These are phyloP conservation scores for Sporothrix brasiliensis DNA, from an alignment of 2,329 filamentous ascomycete species.

Conservation along the genomic window DNA sequence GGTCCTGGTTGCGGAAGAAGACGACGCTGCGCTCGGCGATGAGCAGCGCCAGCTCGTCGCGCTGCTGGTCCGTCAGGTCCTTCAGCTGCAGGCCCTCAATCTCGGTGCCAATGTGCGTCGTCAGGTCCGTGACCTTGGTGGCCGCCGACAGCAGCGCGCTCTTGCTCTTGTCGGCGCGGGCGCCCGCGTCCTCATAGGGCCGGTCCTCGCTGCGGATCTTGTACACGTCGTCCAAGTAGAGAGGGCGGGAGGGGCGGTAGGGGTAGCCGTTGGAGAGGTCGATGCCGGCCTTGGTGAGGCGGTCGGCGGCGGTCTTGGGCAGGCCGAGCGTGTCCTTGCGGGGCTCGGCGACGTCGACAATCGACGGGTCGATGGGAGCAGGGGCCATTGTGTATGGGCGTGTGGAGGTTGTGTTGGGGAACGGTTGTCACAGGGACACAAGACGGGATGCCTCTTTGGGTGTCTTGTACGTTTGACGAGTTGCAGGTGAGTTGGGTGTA, in stretches of 20 bases:
- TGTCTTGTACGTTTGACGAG: neutral
- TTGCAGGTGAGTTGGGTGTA: neutral
- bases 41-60: conserved; percentile 63
- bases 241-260: conserved; percentile 66
- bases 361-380: conserved; percentile 62
- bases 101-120: conserved; percentile 65
- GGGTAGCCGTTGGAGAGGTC: conserved; percentile 72
- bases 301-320: conserved; percentile 58
- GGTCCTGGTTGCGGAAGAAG: conserved; percentile 66
- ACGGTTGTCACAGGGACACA: neutral
- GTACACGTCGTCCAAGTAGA: conserved; percentile 71
- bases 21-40: conserved; percentile 67
- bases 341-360: conserved; percentile 64
- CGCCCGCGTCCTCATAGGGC: conserved; percentile 61
- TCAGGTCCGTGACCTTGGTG: conserved; percentile 64
- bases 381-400: conserved; percentile 49
- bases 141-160: conserved; percentile 62
- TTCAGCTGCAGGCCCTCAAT: conserved; percentile 66
- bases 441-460: neutral
- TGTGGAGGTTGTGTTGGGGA: neutral
- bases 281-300: conserved; percentile 68
- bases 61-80: conserved; percentile 61
- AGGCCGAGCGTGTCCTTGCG: conserved; percentile 66
- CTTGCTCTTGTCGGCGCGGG: conserved; percentile 67
- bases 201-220: conserved; percentile 63